Evolutionary conservation across 164 flowering plant species (phyloP), one percentile per base, ranked within the genome.

Genomic region (Annona cherimola): DNA sequence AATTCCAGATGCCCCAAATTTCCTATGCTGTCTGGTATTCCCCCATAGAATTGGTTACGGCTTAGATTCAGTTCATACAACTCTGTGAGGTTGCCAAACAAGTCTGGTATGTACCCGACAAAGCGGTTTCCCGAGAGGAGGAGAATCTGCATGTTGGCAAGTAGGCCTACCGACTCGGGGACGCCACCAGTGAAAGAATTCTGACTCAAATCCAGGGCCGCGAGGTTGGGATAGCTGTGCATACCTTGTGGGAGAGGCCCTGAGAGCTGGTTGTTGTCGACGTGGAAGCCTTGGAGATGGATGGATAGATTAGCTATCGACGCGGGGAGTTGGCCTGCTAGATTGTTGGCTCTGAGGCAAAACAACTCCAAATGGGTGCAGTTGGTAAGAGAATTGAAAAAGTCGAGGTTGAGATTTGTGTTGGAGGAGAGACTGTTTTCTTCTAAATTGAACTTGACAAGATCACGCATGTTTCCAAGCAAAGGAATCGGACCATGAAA

Each of bases 11-110:
- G 4, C 5, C 14, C 45, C 8, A 71, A 77, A 35, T 70, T 42
- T 7, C 74, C 81, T 0, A 85, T 19, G 16, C 62, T 77, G 3
- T 77, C 6, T 41, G 88, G 88, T 26, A 84, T 74, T 45, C 11
- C 62, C 1, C 87, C 87, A 2, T 19, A 20, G 3, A 85, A 62
- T 2, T 45, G 42, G 42, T 77, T 80, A 0, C 40, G 5, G 0
- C 6, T 18, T 1, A 81, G 5, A 12, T 40, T 1, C 0, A 78
- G 77, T 5, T 9, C 0, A 2, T 16, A 0, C 8, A 82, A 6
- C 18, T 1, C 0, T 39, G 73, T 63, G 5, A 80, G 26, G 63
- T 80, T 79, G 3, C 83, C 79, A 2, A 84, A 6, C 4, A 77
- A 67, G 40, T 73, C 4, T 3, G 85, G 85, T 7, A 79, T 74